A percentile compares a stretch with the other conserved stretches of the same genome.
These are phyloP conservation scores for Cubamyces sp. DNA, from an alignment of 768 basidiomycete genomes.

Conservation along the genomic window DNA sequence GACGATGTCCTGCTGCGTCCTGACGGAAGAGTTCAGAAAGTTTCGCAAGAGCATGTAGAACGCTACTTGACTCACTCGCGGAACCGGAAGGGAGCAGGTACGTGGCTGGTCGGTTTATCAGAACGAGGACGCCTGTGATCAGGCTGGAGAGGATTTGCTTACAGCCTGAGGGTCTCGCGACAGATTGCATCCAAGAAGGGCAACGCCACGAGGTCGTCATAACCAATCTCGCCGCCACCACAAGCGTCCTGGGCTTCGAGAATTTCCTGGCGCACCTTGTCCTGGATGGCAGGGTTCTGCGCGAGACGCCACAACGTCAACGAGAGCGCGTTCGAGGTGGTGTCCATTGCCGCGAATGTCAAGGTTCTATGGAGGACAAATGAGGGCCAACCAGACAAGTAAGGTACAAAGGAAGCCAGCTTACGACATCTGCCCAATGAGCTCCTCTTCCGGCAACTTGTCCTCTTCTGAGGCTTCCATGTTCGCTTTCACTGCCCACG, in stretches of 20 bases:
- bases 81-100: conserved; percentile 13
- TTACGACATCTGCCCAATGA: conserved; percentile 36
- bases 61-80: conserved; percentile 16
- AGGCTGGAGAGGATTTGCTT: neutral
- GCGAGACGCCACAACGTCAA: conserved; percentile 29
- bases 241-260: conserved; percentile 2
- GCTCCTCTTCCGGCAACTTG: conserved; percentile 30
- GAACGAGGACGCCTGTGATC: too few species aligned
- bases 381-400: too few species aligned
- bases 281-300: conserved; percentile 39
- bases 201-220: conserved; percentile 20
- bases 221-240: conserved; percentile 24
- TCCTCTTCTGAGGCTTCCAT: conserved; percentile 21
- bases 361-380: conserved; percentile 6
- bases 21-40: neutral
- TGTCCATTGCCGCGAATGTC: conserved; percentile 31
- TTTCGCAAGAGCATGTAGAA: neutral
- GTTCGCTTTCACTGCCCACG: conserved; percentile 30
- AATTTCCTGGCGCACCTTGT: conserved; percentile 35
- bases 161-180: conserved; percentile 24
- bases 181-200: conserved; percentile 26
- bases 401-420: neutral
- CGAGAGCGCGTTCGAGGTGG: conserved; percentile 31
- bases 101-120: neutral
- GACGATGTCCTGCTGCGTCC: conserved; percentile 18